Conservation (phyloP, 306 rosid species). For the Vigna angularis region DNA sequence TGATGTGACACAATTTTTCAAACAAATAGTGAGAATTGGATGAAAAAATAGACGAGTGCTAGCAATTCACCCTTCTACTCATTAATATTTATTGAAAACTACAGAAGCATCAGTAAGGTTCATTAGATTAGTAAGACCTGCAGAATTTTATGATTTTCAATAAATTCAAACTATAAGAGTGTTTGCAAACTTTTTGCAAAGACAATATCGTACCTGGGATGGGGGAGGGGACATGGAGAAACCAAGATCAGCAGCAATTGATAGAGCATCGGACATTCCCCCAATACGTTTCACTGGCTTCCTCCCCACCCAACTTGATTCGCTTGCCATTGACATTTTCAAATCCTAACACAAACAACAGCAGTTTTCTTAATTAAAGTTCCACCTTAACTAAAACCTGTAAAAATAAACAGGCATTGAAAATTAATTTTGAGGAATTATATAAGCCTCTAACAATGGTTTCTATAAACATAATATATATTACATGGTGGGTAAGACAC, state of each 20-base stretch:
- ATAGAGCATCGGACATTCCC: conserved; percentile 90
- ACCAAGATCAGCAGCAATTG: conserved; percentile 91
- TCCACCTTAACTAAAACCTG: neutral
- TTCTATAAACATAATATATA: neutral
- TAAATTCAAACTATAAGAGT: neutral
- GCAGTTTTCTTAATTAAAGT: neutral
- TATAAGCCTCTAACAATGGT: neutral
- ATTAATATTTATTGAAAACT: neutral
- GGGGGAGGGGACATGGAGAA: conserved; percentile 70
- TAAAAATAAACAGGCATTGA: neutral
- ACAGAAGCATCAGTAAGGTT: neutral
- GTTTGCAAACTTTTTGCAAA: neutral
- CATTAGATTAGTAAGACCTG: neutral
- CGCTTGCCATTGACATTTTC: conserved; percentile 72
- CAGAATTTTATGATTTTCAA: neutral
- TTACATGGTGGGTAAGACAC: neutral
- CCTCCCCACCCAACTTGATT: conserved; percentile 84
- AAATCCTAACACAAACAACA: conserved; percentile 15
- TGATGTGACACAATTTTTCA: conserved; percentile 17
- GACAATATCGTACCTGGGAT: conserved; percentile 58
- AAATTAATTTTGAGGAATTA: neutral
- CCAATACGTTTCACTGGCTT: conserved; percentile 87
- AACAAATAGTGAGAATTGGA: neutral
- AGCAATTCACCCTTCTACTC: neutral
- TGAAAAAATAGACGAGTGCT: neutral